phyloP scores from a whole-genome alignment of 768 basidiomycete species.

The Mrakia hoshinonis region DNA sequence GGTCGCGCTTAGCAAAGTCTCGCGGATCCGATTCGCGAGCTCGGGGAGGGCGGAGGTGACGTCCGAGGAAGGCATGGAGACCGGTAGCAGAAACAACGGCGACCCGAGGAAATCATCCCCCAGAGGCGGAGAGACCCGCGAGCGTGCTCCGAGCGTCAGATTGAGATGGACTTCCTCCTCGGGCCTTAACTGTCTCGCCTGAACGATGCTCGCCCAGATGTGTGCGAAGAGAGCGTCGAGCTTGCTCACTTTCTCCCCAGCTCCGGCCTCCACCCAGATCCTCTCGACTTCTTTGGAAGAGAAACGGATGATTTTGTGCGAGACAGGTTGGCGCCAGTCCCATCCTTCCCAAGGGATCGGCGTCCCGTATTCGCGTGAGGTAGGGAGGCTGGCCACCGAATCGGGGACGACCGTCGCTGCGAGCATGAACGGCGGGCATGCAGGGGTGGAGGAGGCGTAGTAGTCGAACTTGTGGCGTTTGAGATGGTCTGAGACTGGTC shows the following conservation, averaged over 20 bases:
- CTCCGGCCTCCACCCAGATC: not conserved
- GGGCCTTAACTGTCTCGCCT: not conserved
- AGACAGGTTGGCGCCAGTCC: slow-evolving; percentile 13
- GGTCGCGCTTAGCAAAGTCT: not conserved
- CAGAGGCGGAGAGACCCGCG: slow-evolving; percentile 9
- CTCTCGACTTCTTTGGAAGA: slow-evolving; percentile 11
- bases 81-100: slow-evolving; percentile 9
- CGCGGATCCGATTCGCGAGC: not conserved
- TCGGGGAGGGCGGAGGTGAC: not conserved
- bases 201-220: slow-evolving; percentile 21
- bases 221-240: slow-evolving; percentile 24
- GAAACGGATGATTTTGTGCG: slow-evolving; percentile 24
- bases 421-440: slow-evolving; percentile 22
- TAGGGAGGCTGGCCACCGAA: not conserved
- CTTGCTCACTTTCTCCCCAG: slow-evolving; percentile 6
- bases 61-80: not conserved
- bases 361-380: not conserved
- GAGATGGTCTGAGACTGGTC: slow-evolving; percentile 1
- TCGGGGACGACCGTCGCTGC: not conserved
- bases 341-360: slow-evolving; percentile 28
- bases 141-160: slow-evolving; percentile 16
- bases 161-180: slow-evolving; percentile 16
- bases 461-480: slow-evolving; percentile 26
- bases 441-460: slow-evolving; percentile 5
- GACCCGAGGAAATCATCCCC: slow-evolving; percentile 10